Evolutionary conservation across 2,329 filamentous ascomycete species (phyloP).

Genomic region (Phyllosticta paracitricarpa): DNA sequence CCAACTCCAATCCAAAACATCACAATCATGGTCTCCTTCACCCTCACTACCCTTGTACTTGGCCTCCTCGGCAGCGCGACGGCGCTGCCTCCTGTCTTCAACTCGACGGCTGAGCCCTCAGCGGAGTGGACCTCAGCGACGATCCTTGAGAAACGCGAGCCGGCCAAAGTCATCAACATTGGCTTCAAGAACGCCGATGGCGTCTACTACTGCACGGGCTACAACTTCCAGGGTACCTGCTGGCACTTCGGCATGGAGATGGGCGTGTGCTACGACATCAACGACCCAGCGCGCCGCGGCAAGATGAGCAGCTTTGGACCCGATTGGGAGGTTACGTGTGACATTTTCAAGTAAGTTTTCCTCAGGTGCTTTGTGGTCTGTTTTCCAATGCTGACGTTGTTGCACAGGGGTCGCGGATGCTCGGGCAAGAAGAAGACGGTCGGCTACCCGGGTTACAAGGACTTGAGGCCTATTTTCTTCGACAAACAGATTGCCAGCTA

Average conservation of each 20-base stretch:
- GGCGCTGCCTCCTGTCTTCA: not conserved
- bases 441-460: not conserved
- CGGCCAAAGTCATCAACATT: not conserved
- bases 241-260: not conserved
- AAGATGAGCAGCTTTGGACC: not conserved
- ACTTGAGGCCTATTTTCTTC: not conserved
- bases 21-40: not conserved
- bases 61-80: not conserved
- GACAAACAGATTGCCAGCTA: not conserved
- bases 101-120: not conserved
- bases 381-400: not conserved
- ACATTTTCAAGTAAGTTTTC: not conserved
- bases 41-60: not conserved
- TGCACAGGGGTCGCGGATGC: not conserved
- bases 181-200: not conserved
- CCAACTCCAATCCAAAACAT: not conserved
- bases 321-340: not conserved
- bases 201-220: not conserved
- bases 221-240: not conserved
- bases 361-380: not conserved
- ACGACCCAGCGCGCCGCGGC: not conserved
- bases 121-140: too few relatives aligned
- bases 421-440: not conserved
- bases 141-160: not conserved
- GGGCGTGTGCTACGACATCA: not conserved